These are phyloP conservation scores for Achaetomium macrosporum DNA, from an alignment of 2,329 filamentous ascomycete genomes.

Conservation along the genomic window DNA sequence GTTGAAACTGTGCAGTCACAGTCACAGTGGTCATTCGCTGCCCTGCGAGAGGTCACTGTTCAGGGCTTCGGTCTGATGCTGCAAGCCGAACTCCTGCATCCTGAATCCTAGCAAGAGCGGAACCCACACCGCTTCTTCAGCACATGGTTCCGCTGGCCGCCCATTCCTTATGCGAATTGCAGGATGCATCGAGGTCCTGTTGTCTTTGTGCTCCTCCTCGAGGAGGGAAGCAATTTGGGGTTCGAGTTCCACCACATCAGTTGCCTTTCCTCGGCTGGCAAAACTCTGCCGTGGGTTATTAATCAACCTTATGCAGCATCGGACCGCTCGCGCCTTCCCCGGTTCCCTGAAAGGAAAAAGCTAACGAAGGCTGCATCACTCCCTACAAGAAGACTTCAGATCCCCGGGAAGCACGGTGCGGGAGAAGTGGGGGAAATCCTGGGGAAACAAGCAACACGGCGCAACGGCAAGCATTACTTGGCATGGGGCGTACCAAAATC, in stretches of 20 bases:
- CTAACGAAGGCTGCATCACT: neutral
- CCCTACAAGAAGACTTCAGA: neutral
- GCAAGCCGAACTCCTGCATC: neutral
- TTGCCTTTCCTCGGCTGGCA: neutral
- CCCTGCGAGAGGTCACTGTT: neutral
- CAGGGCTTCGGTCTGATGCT: neutral
- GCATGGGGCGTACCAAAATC: conserved; percentile 1
- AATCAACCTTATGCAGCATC: neutral
- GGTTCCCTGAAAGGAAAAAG: neutral
- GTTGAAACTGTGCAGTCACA: neutral
- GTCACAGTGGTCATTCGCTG: neutral
- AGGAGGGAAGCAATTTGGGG: neutral
- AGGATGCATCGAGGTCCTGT: neutral
- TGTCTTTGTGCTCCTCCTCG: neutral
- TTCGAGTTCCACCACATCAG: neutral
- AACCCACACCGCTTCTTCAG: conserved; percentile 10
- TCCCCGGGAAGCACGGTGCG: neutral
- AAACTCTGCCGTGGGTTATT: conserved; percentile 3
- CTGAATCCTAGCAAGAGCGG: neutral
- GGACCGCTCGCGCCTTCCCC: neutral
- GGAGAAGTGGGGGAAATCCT: neutral
- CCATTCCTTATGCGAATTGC: too few relatives aligned
- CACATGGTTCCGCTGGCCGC: neutral
- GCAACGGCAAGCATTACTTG: conserved; percentile 10
- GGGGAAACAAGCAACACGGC: conserved; percentile 16